Percentiles rank a stretch among this genome's conserved stretches.
Conservation (phyloP, 31 red algal species). For the Odonthalia washingtoniensis region DNA sequence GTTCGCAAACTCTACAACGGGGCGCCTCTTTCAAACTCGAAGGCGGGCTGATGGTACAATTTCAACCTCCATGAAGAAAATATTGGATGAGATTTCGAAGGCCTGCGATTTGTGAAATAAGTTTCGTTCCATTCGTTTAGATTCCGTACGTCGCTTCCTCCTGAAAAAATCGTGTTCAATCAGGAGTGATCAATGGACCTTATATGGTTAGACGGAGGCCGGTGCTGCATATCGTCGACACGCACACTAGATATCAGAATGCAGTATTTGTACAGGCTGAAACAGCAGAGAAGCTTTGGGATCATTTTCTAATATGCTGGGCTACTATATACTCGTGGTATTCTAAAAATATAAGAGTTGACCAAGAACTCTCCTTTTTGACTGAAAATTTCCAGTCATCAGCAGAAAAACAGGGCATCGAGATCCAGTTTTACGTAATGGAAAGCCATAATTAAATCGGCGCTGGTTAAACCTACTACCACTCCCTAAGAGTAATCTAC, state of each 20-base stretch:
- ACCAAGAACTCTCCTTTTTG: constrained; percentile 30
- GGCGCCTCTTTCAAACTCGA: neutral
- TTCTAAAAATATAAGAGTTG: neutral
- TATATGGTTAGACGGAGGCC: constrained; percentile 3
- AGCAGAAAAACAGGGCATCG: constrained; percentile 1
- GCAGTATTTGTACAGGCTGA: constrained; percentile 4
- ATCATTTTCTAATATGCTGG: constrained; percentile 39
- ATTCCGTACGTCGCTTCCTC: neutral
- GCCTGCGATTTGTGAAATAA: neutral
- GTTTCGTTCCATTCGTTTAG: neutral
- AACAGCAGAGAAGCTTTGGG: constrained; percentile 12
- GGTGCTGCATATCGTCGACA: constrained; percentile 37
- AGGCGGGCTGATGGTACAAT: neutral
- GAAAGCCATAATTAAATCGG: constrained; percentile 45
- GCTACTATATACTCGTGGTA: constrained; percentile 7
- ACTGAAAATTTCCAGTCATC: constrained; percentile 12
- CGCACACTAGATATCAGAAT: constrained; percentile 9
- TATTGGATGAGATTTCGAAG: neutral
- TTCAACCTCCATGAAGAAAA: neutral
- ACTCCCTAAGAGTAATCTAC: too few relatives aligned
- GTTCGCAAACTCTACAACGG: neutral
- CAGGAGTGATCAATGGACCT: neutral
- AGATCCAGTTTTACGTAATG: neutral
- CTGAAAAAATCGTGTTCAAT: neutral
- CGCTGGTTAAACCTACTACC: constrained; percentile 35